Evolutionary conservation across 805 yeast genomes (phyloP).

Genomic region (Metschnikowia vanudenii): DNA sequence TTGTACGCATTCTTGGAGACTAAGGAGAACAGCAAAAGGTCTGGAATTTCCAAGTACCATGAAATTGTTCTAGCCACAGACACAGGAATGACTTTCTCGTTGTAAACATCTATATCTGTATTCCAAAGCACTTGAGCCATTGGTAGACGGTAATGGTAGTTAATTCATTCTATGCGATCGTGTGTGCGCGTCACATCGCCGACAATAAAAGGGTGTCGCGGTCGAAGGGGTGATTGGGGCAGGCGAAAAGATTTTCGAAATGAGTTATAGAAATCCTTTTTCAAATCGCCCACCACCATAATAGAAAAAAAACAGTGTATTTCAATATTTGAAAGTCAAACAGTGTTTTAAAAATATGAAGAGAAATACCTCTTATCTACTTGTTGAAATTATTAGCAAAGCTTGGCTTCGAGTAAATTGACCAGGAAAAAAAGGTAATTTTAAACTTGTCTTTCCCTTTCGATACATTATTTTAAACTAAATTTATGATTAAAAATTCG

Average conservation of each 20-base stretch:
- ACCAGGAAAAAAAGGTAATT: too few relatives aligned
- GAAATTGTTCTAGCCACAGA: conserved; percentile 37
- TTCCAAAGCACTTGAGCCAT: conserved; percentile 50
- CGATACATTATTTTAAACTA: too few relatives aligned
- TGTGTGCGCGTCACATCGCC: neutral
- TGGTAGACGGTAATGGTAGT: neutral
- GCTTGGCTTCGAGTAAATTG: too few relatives aligned
- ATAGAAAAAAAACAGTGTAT: too few relatives aligned
- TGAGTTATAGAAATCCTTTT: neutral
- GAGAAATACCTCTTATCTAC: too few relatives aligned
- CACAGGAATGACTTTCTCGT: conserved; percentile 35
- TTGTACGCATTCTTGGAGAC: conserved; percentile 39
- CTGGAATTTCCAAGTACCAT: conserved; percentile 35
- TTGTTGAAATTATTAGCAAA: too few relatives aligned
- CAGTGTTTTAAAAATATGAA: too few relatives aligned
- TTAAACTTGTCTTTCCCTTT: too few relatives aligned
- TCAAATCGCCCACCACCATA: neutral
- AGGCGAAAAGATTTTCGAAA: neutral
- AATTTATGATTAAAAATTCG: too few relatives aligned
- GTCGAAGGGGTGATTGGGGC: neutral
- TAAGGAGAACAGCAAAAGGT: conserved; percentile 37
- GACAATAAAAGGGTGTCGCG: neutral
- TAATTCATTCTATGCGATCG: neutral
- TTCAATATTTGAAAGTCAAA: too few relatives aligned
- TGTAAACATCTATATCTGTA: conserved; percentile 45